Conservation (phyloP, 2,329 filamentous ascomycete species). For the Neofusicoccum sp. region DNA sequence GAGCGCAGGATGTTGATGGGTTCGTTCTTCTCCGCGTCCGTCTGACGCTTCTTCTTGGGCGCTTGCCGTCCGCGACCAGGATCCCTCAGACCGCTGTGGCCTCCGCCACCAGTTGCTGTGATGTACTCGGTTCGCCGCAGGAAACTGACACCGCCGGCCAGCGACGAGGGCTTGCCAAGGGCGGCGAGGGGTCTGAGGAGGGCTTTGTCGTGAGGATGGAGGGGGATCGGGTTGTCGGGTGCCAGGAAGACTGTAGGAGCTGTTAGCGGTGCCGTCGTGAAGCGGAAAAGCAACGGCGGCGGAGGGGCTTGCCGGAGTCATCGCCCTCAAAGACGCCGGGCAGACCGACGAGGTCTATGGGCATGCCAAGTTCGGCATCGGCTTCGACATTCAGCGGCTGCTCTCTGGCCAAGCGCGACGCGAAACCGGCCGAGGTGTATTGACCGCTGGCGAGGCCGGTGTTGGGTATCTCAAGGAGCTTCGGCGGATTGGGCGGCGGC, state of each 20-base stretch:
- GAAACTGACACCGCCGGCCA: conserved; percentile 83
- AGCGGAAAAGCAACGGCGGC: conserved; percentile 16
- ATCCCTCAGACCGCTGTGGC: conserved; percentile 42
- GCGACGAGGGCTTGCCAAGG: conserved; percentile 79
- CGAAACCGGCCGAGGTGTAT: conserved; percentile 89
- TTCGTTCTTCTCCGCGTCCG: conserved; percentile 54
- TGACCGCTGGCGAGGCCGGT: conserved; percentile 83
- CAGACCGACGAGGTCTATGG: conserved; percentile 91
- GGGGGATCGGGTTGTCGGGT: conserved; percentile 66
- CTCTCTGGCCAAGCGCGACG: conserved; percentile 83
- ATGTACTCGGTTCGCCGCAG: conserved; percentile 96
- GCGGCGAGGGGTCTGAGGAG: conserved; percentile 82
- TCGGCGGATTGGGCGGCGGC: conserved; percentile 90
- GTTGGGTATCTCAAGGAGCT: conserved; percentile 95
- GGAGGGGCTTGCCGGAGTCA: conserved; percentile 71
- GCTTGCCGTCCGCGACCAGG: conserved; percentile 42
- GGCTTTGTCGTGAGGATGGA: conserved; percentile 82
- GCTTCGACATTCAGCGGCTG: conserved; percentile 96
- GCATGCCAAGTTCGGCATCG: conserved; percentile 97
- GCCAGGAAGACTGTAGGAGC: conserved; percentile 73
- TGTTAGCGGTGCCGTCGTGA: conserved; percentile 26
- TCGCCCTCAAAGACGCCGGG: conserved; percentile 94
- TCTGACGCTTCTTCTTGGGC: conserved; percentile 37
- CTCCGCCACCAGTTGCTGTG: conserved; percentile 53
- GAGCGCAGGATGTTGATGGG: conserved; percentile 63